Conservation (phyloP, 306 rosid genomes). For the Oxytropis ochrocephala region DNA sequence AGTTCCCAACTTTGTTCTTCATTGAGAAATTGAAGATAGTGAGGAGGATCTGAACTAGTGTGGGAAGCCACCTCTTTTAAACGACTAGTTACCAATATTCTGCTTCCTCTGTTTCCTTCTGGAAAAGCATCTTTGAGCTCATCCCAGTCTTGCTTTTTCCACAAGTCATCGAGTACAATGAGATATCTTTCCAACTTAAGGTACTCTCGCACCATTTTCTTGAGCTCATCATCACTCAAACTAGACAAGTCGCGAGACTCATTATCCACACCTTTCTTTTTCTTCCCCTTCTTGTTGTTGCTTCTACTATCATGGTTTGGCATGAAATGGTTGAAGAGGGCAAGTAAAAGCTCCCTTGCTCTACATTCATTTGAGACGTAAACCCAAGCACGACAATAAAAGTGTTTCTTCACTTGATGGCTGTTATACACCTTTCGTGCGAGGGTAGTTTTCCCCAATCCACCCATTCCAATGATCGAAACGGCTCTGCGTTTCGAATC, state of each 20-base stretch:
- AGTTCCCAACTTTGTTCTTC: constrained; percentile 19
- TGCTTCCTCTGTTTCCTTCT: neutral
- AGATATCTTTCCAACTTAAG: neutral
- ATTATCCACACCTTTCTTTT: too few species aligned
- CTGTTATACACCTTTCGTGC: neutral
- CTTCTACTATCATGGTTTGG: neutral
- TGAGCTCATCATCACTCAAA: neutral
- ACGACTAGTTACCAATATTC: constrained; percentile 16
- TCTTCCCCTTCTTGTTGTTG: neutral
- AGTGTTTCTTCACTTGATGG: neutral
- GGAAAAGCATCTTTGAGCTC: neutral
- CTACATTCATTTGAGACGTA: constrained; percentile 8
- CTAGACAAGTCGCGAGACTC: neutral
- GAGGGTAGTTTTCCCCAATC: constrained; percentile 22
- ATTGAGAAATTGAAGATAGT: neutral
- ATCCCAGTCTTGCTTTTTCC: neutral
- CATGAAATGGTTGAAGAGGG: neutral
- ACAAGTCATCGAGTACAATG: constrained; percentile 15
- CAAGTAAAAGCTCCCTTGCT: neutral
- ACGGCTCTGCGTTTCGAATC: neutral
- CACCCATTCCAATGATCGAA: constrained; percentile 11
- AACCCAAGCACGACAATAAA: neutral
- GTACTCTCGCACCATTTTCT: neutral
- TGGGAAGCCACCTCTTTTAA: neutral
- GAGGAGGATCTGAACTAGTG: neutral